Evolutionary conservation across 441 rosid genomes (phyloP).

Genomic region (Erodium trifolium): DNA sequence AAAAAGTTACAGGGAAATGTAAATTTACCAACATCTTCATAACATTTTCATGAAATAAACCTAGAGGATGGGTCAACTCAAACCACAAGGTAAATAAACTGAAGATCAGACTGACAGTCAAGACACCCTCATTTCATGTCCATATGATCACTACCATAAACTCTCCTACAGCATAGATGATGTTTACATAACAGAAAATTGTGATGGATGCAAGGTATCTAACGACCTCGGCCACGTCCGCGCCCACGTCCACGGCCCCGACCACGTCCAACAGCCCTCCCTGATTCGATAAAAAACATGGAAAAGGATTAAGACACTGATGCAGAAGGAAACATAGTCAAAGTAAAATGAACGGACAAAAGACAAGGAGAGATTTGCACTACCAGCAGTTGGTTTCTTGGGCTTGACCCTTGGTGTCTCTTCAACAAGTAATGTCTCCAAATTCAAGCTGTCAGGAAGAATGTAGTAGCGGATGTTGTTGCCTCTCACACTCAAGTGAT

Average conservation of each 20-base stretch:
- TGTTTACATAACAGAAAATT: slow-evolving; percentile 8
- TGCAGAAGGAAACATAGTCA: not conserved
- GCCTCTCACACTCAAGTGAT: slow-evolving; percentile 93
- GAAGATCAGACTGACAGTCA: not conserved
- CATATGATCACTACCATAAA: not conserved
- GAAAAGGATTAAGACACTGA: not conserved
- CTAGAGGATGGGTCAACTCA: not conserved
- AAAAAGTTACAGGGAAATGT: not conserved
- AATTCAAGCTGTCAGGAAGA: slow-evolving; percentile 95
- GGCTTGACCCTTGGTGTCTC: slow-evolving; percentile 92
- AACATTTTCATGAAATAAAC: not conserved
- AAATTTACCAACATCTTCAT: slow-evolving; percentile 6
- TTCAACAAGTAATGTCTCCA: slow-evolving; percentile 87
- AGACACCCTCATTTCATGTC: not conserved
- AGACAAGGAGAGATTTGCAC: not conserved
- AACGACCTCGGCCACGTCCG: slow-evolving; percentile 87
- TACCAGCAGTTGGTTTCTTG: slow-evolving; percentile 93
- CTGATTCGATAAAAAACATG: slow-evolving; percentile 28
- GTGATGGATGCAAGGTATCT: slow-evolving; percentile 10
- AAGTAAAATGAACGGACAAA: not conserved
- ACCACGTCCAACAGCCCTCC: slow-evolving; percentile 78
- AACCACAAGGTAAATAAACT: not conserved
- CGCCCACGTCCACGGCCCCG: slow-evolving; percentile 94
- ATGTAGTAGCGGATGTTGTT: slow-evolving; percentile 93
- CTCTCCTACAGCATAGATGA: slow-evolving; percentile 6